phyloP scores from a whole-genome alignment of 441 rosid species.

The Adansonia grandidieri region DNA sequence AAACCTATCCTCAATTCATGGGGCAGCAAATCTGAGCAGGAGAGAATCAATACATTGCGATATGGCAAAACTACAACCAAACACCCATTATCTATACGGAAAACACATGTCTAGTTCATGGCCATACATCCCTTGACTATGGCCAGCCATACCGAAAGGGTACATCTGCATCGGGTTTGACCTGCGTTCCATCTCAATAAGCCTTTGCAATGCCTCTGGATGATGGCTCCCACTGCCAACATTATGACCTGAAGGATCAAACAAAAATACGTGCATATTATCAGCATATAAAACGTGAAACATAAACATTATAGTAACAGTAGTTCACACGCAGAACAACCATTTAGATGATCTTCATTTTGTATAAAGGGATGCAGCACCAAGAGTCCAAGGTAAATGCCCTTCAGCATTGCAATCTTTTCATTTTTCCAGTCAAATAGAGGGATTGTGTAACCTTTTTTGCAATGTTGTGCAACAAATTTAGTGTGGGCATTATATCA shows the following conservation, averaged over 20 bases:
- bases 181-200: constrained; percentile 76
- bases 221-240: constrained; percentile 52
- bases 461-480: neutral
- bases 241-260: constrained; percentile 50
- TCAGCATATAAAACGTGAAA: neutral
- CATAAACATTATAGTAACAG: neutral
- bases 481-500: neutral
- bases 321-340: neutral
- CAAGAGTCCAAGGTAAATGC: neutral
- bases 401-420: neutral
- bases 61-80: constrained; percentile 28
- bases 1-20: neutral
- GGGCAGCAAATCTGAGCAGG: constrained; percentile 32
- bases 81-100: constrained; percentile 53
- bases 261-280: neutral
- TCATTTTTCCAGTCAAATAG: neutral
- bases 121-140: constrained; percentile 57
- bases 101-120: constrained; percentile 72
- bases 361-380: neutral
- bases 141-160: constrained; percentile 51
- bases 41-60: constrained; percentile 22
- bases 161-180: constrained; percentile 64
- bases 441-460: neutral
- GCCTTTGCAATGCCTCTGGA: constrained; percentile 76
- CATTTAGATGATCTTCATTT: neutral